phyloP scores from a whole-genome alignment of 192 early-diverging fungal genomes.

The Jimgerdemannia lactiflua region DNA sequence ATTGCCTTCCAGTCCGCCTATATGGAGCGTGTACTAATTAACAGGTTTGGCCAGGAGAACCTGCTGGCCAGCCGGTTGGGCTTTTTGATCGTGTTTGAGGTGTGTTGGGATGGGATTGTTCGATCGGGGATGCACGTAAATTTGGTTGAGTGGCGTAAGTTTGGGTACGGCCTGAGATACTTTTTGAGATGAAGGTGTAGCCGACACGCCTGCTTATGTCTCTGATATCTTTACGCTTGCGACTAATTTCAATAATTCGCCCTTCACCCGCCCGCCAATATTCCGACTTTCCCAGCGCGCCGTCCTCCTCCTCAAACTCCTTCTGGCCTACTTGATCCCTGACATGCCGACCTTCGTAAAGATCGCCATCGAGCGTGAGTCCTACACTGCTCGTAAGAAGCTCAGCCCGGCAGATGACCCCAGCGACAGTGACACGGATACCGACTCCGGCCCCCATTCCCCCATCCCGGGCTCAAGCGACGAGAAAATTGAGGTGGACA shows the following conservation, averaged over 20 bases:
- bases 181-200: background rate
- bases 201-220: too few species aligned
- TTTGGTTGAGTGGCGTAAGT: too few species aligned
- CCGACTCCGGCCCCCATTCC: background rate
- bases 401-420: background rate
- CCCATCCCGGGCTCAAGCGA: background rate
- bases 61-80: constrained; percentile 23
- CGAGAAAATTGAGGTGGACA: background rate
- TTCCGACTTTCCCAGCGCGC: constrained; percentile 16
- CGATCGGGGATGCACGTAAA: too few species aligned
- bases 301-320: constrained; percentile 31
- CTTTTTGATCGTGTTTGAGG: constrained; percentile 36
- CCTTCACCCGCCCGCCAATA: background rate
- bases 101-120: background rate
- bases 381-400: constrained; percentile 19
- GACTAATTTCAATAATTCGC: too few species aligned
- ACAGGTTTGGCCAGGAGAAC: background rate
- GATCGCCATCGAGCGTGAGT: constrained; percentile 36
- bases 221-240: too few species aligned
- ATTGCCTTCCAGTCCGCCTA: constrained; percentile 40
- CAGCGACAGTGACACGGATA: background rate
- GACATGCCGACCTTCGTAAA: constrained; percentile 32
- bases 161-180: too few species aligned
- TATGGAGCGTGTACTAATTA: constrained; percentile 23
- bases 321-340: constrained; percentile 27